Evolutionary conservation across 2,329 filamentous ascomycete species (phyloP), one percentile per base, ranked within the genome.

Genomic region (Fusarium siculi): DNA sequence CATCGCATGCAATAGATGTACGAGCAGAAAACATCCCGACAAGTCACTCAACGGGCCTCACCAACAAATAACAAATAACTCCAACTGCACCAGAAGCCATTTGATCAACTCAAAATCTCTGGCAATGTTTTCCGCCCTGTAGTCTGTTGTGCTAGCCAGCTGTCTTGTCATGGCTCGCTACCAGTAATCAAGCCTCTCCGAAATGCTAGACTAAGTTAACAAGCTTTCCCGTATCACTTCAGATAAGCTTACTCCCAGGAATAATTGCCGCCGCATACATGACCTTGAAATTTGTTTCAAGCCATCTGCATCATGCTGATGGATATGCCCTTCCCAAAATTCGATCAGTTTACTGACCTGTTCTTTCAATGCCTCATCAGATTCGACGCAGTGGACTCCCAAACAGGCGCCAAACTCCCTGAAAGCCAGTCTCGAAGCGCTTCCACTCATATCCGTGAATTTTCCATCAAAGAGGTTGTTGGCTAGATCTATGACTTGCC

Each of bases 181-280:
- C 64, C 42, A 40, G 25, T 64, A 39, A 70, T 70, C 19, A 57
- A 66, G 3, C 66, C 61, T 53, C 18, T 55, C 21, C 61, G 61
- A 25, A 69, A 71, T 30, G 66, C 61, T 70, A 10, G 14, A 39
- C 2, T 40, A 12, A 7, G 25, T 40, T 9, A 57, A 36, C 32
- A 28, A 19, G 30, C 50, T n/a, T 28, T 37, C 18, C 23, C 18
- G 9, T 11, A 21, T n/a, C 19, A 3, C 34, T 37, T 10, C 9
- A 53, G 2, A 57, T n/a, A 15, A 44, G 16, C 86, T 85, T 73
- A 89, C 87, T 86, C 73, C 88, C 88, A 9, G 87, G 86, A 55
- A 88, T 83, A 71, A 90, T 72, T 39, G 87, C 87, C 9, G 87
- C 82, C 19, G 88, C 86, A 80, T 88, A 89, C 88, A 90, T 90